Evolutionary conservation across 2,329 filamentous ascomycete genomes (phyloP).

Genomic region (Macrophomina phaseolina): DNA sequence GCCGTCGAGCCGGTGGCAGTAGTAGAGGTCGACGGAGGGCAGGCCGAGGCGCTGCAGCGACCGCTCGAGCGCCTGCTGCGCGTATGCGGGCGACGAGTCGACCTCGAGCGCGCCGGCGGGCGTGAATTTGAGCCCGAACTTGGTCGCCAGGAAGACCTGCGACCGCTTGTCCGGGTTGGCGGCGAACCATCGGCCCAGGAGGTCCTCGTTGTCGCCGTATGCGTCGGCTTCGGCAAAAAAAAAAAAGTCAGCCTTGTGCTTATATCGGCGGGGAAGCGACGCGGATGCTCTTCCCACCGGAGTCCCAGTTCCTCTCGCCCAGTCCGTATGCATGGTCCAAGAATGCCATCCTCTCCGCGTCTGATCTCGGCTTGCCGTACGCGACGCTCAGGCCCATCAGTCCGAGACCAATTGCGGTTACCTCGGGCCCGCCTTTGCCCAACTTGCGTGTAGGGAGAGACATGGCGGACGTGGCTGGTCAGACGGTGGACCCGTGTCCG

Average conservation of each 20-base stretch:
- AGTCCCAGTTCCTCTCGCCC: constrained; percentile 61
- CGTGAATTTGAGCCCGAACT: constrained; percentile 54
- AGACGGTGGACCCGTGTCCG: too few species aligned
- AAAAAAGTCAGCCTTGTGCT: constrained; percentile 46
- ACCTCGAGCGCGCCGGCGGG: constrained; percentile 41
- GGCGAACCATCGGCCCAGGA: constrained; percentile 43
- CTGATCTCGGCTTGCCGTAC: constrained; percentile 56
- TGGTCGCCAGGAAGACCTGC: constrained; percentile 51
- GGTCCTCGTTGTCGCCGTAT: constrained; percentile 43
- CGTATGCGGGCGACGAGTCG: constrained; percentile 49
- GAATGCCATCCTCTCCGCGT: constrained; percentile 57
- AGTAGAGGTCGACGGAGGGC: constrained; percentile 51
- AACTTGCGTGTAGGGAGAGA: constrained; percentile 53
- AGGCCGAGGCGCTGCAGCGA: constrained; percentile 49
- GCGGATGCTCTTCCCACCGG: constrained; percentile 30
- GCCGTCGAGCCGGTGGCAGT: constrained; percentile 50
- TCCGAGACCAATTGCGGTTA: constrained; percentile 60
- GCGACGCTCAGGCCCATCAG: constrained; percentile 58
- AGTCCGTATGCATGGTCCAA: constrained; percentile 58
- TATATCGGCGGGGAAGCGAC: background rate
- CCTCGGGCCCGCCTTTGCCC: constrained; percentile 58
- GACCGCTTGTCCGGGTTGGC: constrained; percentile 29
- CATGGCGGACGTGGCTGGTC: background rate
- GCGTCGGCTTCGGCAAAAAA: constrained; percentile 32
- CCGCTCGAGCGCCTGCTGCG: constrained; percentile 45